Base-by-base conservation (phyloP, 1,284 basidiomycete genomes). In the Sporisorium iseilematis-ciliati region DNA sequence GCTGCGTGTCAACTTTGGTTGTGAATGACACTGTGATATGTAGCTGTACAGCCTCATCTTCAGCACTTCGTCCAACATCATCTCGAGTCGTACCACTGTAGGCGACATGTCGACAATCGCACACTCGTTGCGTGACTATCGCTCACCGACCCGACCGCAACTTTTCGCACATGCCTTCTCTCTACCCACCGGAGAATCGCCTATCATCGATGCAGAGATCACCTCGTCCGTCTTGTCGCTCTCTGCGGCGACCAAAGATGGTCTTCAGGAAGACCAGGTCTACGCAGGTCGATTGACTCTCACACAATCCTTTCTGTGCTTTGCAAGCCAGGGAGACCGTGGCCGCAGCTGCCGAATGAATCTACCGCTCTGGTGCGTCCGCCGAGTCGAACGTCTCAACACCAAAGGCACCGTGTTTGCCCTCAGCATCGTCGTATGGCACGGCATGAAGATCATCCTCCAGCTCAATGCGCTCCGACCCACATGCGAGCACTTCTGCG, bases 381-480 rank as follows among this genome's bases (percentile, higher is more conserved):
- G 97, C 43, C 89, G 97, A 43, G 97, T 99, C n/a, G 97, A 99
- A 86, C 88, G 95, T 52, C 75, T 82, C 71, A 85, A 94, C 38
- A 93, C 94, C 23, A 72, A 76, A 35, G 78, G 81, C 35, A 79
- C 77, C 29, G 92, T 98, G 31, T 98, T 98, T 84, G 96, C 96
- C 6, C 89, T 99, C 43, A 94, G 93, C 79, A 88, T 99, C 29
- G 90, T 92, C n/a, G 91, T 94, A 60, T 99, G 95, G 94, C 94
- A 98, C 85, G 92, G 93, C 49, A 91, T 93, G 89, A 93, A 97
- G 88, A 92, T 97, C 80, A 92, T 97, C 75, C 90, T 99, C 1
- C 96, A 99, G 87, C 88, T 99, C 62, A 98, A 97, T 8, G 94
- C 95, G 0, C 89, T 99, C n/a, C 90, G 95, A 35, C 94, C 95